Conservation (phyloP, 495 filamentous ascomycete species). For the Aspergillus sclerotiicarbonarius region DNA sequence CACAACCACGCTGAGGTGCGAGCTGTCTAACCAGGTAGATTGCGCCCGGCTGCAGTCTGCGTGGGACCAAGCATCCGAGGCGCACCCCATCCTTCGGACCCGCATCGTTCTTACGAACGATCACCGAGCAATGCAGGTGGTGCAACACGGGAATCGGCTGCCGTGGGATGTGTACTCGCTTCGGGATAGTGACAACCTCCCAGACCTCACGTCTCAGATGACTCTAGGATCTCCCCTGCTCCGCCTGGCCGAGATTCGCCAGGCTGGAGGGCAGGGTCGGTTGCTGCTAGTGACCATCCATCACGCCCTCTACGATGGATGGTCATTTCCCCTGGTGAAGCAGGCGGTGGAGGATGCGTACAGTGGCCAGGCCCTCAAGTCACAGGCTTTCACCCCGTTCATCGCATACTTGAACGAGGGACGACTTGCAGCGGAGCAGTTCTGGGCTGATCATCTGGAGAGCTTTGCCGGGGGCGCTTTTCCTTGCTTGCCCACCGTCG, state of each 20-base stretch:
- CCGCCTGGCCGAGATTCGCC: no score
- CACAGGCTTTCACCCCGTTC: neutral
- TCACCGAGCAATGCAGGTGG: no score
- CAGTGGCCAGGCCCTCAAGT: neutral
- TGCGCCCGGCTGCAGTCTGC: neutral
- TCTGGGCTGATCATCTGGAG: neutral
- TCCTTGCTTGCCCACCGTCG: no score
- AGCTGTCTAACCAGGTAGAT: neutral
- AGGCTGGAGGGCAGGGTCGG: no score
- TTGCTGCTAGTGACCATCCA: constrained; percentile 45
- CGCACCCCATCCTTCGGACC: neutral
- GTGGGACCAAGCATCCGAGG: neutral
- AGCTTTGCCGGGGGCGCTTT: neutral
- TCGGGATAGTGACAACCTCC: no score
- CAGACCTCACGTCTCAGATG: no score
- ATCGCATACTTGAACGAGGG: neutral
- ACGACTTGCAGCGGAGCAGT: neutral
- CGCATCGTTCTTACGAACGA: no score
- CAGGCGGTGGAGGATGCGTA: constrained; percentile 38
- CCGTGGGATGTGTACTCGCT: no score
- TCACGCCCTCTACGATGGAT: constrained; percentile 60
- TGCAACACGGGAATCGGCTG: no score
- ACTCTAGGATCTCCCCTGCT: no score
- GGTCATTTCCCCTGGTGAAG: constrained; percentile 48
- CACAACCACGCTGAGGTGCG: no score